Base-by-base conservation (phyloP, 345 rosid genomes). In the Murraya paniculata region DNA sequence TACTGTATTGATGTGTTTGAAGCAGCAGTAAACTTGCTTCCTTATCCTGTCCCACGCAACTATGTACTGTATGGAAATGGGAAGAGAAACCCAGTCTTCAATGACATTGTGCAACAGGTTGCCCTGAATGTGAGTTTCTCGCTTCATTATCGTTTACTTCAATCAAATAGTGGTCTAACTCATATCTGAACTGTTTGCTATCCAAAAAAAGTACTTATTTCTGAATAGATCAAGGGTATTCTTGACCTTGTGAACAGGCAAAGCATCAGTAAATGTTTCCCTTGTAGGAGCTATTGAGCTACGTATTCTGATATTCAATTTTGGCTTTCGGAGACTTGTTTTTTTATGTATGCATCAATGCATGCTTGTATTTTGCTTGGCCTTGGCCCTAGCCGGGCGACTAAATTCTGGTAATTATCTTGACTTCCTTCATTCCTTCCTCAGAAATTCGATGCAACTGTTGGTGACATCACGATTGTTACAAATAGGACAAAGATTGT, bases 1-100 rank as follows among this genome's bases (percentile, higher is more conserved):
- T 93, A 79, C 79, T 90, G 97, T 77, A 91, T 96, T 18, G 99
- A 96, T 81, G 88, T 96, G 64, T 96, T 96, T 79, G 99, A 96
- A 85, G 92, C 95, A 48, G 99, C 98, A 7, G 61, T 96, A 68
- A 85, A 78, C 71, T 88, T 96, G 90, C 91, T 96, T 72, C 91
- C 95, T 9, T 93, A 96, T 88, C 88, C 97, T 11, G 98, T 93
- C 67, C 97, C 93, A 18, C 93, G 16, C 78, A 87, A 69, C 9
- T 95, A 89, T 79, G 71, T 92, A 30, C 69, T 90, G 60, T 85
- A 78, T 27, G 99, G 98, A 64, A 85, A 89, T 60, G 98, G 98
- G 62, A 73, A 83, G 76, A 73, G 78, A 76, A 94, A 88, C 76
- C 99, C 98, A 24, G 74, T 16, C 13, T 95, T 91, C 87, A 88